Evolutionary conservation across 2,329 filamentous ascomycete genomes (phyloP).

Genomic region (Beauveria medogensis): DNA sequence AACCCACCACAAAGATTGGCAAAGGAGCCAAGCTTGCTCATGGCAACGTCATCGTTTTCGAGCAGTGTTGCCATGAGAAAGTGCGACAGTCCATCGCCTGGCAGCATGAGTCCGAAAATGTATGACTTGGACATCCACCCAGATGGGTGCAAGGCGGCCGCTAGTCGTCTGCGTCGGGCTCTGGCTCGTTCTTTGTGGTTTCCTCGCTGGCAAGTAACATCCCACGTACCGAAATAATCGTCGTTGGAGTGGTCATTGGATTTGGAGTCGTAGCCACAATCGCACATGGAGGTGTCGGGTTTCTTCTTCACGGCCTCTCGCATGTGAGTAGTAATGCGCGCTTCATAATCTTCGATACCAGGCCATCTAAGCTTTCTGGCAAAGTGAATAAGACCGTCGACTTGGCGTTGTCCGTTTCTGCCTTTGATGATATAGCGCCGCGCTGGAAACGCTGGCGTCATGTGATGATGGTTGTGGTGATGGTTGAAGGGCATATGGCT

Average conservation of each 20-base stretch:
- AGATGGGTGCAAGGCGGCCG: constrained; percentile 48
- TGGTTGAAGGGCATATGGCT: constrained; percentile 42
- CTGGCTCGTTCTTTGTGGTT: constrained; percentile 24
- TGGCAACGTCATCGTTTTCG: constrained; percentile 54
- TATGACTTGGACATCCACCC: constrained; percentile 64
- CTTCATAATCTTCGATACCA: constrained; percentile 44
- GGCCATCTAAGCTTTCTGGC: constrained; percentile 57
- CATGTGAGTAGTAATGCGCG: constrained; percentile 40
- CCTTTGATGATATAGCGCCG: constrained; percentile 44
- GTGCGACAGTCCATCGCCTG: constrained; percentile 54
- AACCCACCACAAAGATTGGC: constrained; percentile 59
- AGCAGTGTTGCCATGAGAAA: constrained; percentile 58
- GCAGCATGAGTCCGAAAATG: constrained; percentile 56
- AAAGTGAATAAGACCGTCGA: constrained; percentile 55
- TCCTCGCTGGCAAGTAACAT: constrained; percentile 24
- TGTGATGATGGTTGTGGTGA: constrained; percentile 28
- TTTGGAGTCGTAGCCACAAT: not conserved
- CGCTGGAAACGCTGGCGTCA: constrained; percentile 20
- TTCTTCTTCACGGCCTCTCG: constrained; percentile 32
- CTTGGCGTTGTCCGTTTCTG: constrained; percentile 49
- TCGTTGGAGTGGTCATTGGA: constrained; percentile 16
- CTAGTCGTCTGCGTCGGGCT: constrained; percentile 44
- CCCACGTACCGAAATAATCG: constrained; percentile 39
- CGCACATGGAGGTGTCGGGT: constrained; percentile 11
- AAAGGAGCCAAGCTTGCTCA: constrained; percentile 49